A percentile compares a stretch with the other conserved stretches of the same genome.
phyloP scores from a whole-genome alignment of 2,329 filamentous ascomycete genomes.

The Cytospora leucostoma region DNA sequence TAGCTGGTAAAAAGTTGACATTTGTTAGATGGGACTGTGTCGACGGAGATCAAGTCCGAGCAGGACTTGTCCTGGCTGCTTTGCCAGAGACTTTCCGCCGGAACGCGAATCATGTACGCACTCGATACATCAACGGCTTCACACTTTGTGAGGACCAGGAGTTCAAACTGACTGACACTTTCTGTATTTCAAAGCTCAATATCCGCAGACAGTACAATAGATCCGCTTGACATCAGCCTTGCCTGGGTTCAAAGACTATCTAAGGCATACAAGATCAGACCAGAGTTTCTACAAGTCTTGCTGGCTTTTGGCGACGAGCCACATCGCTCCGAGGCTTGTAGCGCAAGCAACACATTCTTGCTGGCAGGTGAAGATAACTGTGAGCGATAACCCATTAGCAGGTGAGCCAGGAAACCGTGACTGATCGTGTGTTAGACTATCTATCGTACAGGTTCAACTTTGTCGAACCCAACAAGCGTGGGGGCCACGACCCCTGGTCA shows the following conservation, averaged over 20 bases:
- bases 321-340: conserved; percentile 25
- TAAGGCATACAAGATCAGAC: conserved; percentile 9
- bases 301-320: conserved; percentile 26
- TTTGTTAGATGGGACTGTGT: background rate
- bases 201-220: conserved; percentile 19
- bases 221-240: conserved; percentile 17
- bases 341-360: conserved; percentile 19
- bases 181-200: conserved; percentile 13
- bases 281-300: conserved; percentile 21
- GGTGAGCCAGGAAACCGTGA: background rate
- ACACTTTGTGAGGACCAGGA: background rate
- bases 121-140: background rate
- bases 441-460: conserved; percentile 28
- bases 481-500: conserved; percentile 20
- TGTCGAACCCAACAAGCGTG: conserved; percentile 22
- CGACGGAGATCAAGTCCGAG: background rate
- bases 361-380: background rate
- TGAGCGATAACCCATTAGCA: background rate
- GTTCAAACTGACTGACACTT: background rate
- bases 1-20: background rate
- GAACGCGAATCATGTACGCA: conserved; percentile 20
- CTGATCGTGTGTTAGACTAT: background rate
- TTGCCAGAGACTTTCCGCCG: background rate
- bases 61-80: background rate
- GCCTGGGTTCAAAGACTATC: conserved; percentile 14